A percentile compares a stretch with the other conserved stretches of the same genome.
phyloP scores from a whole-genome alignment of 2,329 filamentous ascomycete species.

The Phoma herbarum region DNA sequence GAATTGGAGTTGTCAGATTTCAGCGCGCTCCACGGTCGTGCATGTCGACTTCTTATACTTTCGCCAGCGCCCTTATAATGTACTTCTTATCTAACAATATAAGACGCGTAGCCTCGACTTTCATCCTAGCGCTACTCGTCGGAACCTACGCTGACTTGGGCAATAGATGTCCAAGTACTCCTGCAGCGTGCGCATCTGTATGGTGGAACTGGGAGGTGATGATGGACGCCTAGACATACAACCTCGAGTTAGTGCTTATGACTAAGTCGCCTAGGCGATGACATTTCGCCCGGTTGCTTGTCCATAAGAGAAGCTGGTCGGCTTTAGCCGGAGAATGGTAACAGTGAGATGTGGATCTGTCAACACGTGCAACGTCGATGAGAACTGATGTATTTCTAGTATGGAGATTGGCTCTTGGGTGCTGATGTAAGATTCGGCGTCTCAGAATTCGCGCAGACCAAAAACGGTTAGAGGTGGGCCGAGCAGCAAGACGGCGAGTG shows the following conservation, averaged over 20 bases:
- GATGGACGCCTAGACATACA: constrained; percentile 5
- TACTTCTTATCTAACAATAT: neutral
- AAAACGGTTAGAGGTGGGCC: neutral
- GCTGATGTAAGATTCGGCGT: constrained; percentile 13
- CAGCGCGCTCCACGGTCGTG: neutral
- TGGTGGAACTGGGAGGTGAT: neutral
- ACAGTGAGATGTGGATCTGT: neutral
- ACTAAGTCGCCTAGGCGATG: neutral
- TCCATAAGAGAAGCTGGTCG: neutral
- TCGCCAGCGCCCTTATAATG: too few species aligned
- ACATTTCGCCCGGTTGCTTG: neutral
- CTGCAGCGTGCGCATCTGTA: neutral
- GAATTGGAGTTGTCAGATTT: neutral
- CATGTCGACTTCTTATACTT: constrained; percentile 5
- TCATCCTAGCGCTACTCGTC: neutral
- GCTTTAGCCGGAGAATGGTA: neutral
- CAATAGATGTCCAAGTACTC: neutral
- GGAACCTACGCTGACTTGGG: neutral
- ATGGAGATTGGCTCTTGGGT: neutral
- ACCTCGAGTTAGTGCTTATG: constrained; percentile 10
- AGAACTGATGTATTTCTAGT: neutral
- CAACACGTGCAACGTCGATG: neutral
- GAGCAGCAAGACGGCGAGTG: neutral
- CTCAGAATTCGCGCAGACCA: neutral
- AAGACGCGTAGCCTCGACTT: neutral